Base-by-base conservation (phyloP, 1,284 basidiomycete species). In the Violaceomyces palustris region DNA sequence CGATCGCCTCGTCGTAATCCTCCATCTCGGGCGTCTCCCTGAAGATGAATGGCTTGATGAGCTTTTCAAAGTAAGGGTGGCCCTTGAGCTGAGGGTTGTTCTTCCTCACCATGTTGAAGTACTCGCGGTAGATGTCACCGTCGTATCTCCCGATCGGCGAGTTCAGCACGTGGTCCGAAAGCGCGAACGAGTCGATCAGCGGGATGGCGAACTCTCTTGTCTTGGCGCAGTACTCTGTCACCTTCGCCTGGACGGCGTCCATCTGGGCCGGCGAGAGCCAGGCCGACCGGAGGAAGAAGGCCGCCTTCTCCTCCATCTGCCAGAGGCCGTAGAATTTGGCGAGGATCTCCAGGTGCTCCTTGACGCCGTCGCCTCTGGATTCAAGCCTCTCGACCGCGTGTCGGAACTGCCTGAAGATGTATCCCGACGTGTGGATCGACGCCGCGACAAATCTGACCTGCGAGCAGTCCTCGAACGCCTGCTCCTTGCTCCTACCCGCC, bases 151-250 rank as follows among this genome's bases (percentile, higher is more conserved):
- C 80, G 25, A 81, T 75, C 21, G 80, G 79, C 35, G 78, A 79
- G 73, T 81, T 81, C 74, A 81, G 74, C 45, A 80, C 77, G 72
- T 80, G 79, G 69, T 81, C 79, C 33, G 75, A 75, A 25, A 79
- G 75, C 11, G 76, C 76, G 61, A 81, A 81, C 26, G 77, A 72
- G 71, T 81, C 79, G 48, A 79, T 69, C 28, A 80, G 72, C 9
- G 78, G 77, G 36, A 73, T 64, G 31, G 79, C 79, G 32, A 76
- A 75, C 41, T 67, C 67, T 31, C 80, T 73, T 35, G 79, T 67
- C 42, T 76, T 72, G 26, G 74, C 71, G 60, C 80, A 81, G 34
- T 79, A 72, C 21, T 72, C 73, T 44, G 77, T 77, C 9, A 80
- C 78, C 48, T 66, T 51, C 9, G 57, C 61, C 45, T 76, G 73